phyloP scores from a whole-genome alignment of 2,329 filamentous ascomycete genomes.

The Plectosphaerella cucumerina region DNA sequence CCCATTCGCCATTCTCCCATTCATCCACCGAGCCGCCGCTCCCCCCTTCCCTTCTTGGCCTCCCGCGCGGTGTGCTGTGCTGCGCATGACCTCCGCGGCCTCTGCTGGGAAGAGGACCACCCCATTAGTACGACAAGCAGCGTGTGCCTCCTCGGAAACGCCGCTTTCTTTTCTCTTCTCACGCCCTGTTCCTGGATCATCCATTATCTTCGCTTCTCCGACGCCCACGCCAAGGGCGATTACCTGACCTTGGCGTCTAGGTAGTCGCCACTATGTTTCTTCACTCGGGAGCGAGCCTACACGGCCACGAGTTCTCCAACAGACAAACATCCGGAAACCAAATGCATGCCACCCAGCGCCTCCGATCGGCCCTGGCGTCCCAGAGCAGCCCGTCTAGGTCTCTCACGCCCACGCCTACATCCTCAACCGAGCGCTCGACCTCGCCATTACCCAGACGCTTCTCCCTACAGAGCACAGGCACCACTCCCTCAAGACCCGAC shows the following conservation, averaged over 20 bases:
- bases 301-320: slow-evolving; percentile 55
- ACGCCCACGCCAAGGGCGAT: not conserved
- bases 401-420: not conserved
- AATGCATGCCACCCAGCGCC: slow-evolving; percentile 2
- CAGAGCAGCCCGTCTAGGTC: not conserved
- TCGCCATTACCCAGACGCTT: not conserved
- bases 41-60: too few species aligned
- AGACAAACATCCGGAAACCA: slow-evolving; percentile 24
- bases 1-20: too few species aligned
- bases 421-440: not conserved
- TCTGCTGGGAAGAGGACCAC: too few species aligned
- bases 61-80: too few species aligned
- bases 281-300: slow-evolving; percentile 54
- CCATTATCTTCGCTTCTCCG: not conserved
- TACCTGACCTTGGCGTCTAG: not conserved
- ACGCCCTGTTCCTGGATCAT: slow-evolving; percentile 1
- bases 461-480: not conserved
- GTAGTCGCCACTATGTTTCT: slow-evolving; percentile 45
- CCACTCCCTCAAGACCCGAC: not conserved
- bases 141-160: not conserved
- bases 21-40: too few species aligned
- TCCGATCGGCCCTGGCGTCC: slow-evolving; percentile 1
- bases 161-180: not conserved
- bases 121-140: too few species aligned
- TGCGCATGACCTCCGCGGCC: too few species aligned